These are phyloP conservation scores for Starmerella vaccinii DNA, from an alignment of 805 yeast species.

Conservation along the genomic window DNA sequence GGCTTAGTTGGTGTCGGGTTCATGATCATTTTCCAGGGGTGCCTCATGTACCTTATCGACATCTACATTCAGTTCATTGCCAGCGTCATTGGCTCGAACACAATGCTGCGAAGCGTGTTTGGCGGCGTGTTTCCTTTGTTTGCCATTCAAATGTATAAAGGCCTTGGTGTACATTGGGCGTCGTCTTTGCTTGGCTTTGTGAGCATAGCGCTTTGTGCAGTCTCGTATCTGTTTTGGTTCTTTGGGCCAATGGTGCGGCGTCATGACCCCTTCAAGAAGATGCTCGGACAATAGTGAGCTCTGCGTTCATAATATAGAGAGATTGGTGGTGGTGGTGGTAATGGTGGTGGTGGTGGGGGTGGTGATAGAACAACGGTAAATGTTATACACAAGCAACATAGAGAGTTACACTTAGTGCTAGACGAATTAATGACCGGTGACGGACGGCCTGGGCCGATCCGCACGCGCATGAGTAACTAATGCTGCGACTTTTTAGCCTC, in stretches of 20 bases:
- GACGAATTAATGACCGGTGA: too few relatives aligned
- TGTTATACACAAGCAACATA: not conserved
- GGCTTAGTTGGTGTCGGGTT: constrained; percentile 44
- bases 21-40: constrained; percentile 49
- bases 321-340: too few relatives aligned
- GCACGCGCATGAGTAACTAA: too few relatives aligned
- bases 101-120: constrained; percentile 46
- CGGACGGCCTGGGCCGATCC: too few relatives aligned
- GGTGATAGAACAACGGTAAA: too few relatives aligned
- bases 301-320: too few relatives aligned
- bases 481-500: not conserved
- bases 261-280: constrained; percentile 20
- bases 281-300: not conserved
- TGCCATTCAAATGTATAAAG: constrained; percentile 49
- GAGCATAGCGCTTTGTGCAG: constrained; percentile 36
- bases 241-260: constrained; percentile 36
- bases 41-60: constrained; percentile 53
- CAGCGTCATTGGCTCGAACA: constrained; percentile 50
- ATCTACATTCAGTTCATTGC: constrained; percentile 51
- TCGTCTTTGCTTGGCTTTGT: constrained; percentile 41
- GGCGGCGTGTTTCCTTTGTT: constrained; percentile 58
- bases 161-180: constrained; percentile 46
- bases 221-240: constrained; percentile 44
- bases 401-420: too few relatives aligned
- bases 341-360: too few relatives aligned